Evolutionary conservation across 2,329 filamentous ascomycete genomes (phyloP).

Genomic region (Arthrinium phaeospermum): DNA sequence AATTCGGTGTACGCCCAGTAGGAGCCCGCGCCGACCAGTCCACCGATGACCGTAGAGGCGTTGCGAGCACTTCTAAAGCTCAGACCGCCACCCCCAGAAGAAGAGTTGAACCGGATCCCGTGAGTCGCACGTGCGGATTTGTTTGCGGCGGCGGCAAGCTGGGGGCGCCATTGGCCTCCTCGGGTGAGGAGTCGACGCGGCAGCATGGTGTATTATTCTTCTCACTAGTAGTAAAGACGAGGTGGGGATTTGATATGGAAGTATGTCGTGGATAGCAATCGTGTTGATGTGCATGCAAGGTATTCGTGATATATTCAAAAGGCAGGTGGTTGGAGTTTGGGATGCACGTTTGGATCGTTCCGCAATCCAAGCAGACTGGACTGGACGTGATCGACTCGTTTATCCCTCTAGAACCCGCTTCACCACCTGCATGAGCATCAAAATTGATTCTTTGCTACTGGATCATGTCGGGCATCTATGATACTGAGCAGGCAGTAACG

Average conservation of each 20-base stretch:
- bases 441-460: not conserved
- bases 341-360: not conserved
- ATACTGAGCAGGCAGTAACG: not conserved
- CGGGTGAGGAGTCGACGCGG: slow-evolving; percentile 10
- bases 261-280: too few species aligned
- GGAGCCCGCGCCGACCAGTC: not conserved
- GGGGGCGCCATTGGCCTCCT: not conserved
- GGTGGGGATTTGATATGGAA: too few species aligned
- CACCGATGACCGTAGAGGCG: too few species aligned
- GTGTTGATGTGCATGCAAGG: not conserved
- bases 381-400: not conserved
- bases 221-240: not conserved
- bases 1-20: not conserved
- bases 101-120: not conserved
- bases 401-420: not conserved
- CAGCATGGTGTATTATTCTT: not conserved
- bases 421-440: not conserved
- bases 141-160: not conserved
- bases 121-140: not conserved
- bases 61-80: not conserved
- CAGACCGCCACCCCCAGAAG: not conserved
- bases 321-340: slow-evolving; percentile 1
- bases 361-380: not conserved
- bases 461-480: not conserved
- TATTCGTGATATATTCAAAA: not conserved